These are phyloP conservation scores for Lentinus tigrinus DNA, from an alignment of 768 basidiomycete genomes.

Conservation along the genomic window DNA sequence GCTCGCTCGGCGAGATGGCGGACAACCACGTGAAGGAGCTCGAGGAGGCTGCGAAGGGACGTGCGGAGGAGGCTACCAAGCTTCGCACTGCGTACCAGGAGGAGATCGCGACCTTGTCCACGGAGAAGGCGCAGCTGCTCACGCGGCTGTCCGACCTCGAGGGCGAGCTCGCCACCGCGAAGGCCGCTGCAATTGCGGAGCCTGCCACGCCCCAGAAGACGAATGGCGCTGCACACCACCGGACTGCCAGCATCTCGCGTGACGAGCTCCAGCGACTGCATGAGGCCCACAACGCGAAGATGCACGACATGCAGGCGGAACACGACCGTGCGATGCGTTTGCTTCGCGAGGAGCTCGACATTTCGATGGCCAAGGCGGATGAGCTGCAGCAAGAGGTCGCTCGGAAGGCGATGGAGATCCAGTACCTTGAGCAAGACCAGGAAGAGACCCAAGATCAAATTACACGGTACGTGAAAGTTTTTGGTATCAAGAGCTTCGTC, in stretches of 20 bases:
- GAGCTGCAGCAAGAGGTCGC: conserved; percentile 60
- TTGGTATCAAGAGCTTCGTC: conserved; percentile 57
- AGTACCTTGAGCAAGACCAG: conserved; percentile 75
- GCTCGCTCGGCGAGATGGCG: conserved; percentile 68
- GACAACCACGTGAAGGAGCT: conserved; percentile 68
- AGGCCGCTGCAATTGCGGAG: conserved; percentile 52
- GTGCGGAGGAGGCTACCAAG: conserved; percentile 69
- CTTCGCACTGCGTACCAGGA: conserved; percentile 58
- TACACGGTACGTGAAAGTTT: conserved; percentile 71
- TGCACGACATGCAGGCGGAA: conserved; percentile 69
- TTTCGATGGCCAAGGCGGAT: conserved; percentile 44
- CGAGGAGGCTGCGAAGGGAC: conserved; percentile 69
- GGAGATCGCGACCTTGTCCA: conserved; percentile 54
- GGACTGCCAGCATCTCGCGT: conserved; percentile 55
- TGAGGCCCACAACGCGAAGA: conserved; percentile 81
- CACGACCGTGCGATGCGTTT: conserved; percentile 58
- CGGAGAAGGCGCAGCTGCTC: conserved; percentile 62
- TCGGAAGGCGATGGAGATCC: conserved; percentile 79
- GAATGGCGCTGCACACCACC: conserved; percentile 47
- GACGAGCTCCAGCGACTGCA: conserved; percentile 78
- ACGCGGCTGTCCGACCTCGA: conserved; percentile 71
- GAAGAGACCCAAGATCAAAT: conserved; percentile 76
- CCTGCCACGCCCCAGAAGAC: conserved; percentile 48
- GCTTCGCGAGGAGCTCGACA: conserved; percentile 57
- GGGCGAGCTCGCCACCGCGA: conserved; percentile 69